phyloP scores from a whole-genome alignment of 2,329 filamentous ascomycete species.

The Colletotrichum sublineola region DNA sequence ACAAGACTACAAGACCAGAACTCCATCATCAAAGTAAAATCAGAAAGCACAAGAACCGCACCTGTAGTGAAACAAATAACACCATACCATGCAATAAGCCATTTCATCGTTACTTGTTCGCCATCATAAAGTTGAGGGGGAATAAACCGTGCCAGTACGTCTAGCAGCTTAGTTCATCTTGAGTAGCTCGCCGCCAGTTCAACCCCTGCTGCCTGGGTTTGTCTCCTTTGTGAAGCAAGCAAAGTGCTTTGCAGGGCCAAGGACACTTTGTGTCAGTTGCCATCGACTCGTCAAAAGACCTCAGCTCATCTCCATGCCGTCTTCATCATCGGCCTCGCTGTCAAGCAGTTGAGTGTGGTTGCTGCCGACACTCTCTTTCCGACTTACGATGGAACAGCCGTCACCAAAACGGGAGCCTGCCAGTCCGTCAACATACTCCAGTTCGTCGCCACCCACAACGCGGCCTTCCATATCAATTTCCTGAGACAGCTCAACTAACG shows the following conservation, averaged over 20 bases:
- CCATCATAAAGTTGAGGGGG: neutral
- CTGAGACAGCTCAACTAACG: constrained; percentile 91
- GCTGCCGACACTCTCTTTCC: constrained; percentile 73
- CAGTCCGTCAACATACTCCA: constrained; percentile 69
- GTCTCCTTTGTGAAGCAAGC: neutral
- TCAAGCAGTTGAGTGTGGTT: constrained; percentile 69
- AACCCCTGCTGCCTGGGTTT: neutral
- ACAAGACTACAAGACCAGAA: constrained; percentile 26
- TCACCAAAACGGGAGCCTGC: constrained; percentile 63
- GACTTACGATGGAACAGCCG: constrained; percentile 51
- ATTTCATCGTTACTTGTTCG: constrained; percentile 19
- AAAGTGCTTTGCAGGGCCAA: neutral
- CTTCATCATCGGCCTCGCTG: constrained; percentile 71
- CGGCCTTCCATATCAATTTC: constrained; percentile 95
- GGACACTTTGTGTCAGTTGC: neutral
- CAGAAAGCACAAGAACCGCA: neutral
- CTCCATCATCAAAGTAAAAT: constrained; percentile 3
- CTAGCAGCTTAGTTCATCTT: neutral
- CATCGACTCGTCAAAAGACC: too few relatives aligned
- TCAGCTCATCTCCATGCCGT: constrained; percentile 71
- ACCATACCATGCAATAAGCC: constrained; percentile 29
- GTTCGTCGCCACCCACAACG: constrained; percentile 88
- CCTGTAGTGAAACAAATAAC: constrained; percentile 12
- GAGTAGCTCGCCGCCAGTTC: neutral
- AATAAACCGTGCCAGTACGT: neutral